Base-by-base conservation (phyloP, 345 rosid genomes). In the Tarenaya hassleriana region DNA sequence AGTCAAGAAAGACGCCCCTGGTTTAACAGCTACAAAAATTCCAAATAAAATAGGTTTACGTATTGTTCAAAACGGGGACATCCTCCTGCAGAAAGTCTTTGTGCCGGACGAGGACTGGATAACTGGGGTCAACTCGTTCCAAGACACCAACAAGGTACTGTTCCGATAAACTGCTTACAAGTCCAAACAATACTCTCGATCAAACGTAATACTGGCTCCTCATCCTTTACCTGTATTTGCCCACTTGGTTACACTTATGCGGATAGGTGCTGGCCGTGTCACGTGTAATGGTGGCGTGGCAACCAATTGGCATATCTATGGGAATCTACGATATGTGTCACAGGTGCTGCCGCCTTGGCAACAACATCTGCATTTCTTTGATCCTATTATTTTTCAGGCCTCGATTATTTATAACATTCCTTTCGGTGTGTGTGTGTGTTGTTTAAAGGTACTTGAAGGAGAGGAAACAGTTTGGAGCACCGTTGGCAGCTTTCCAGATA, bases 381-480 rank as follows among this genome's bases (percentile, higher is more conserved):
- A n/a, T n/a, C n/a, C n/a, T n/a, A n/a, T n/a, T n/a, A n/a, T 46
- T 32, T 14, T 37, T 27, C 45, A 34, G 47, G 64, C 16, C 34
- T 34, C 34, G 8, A 5, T 8, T 29, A 52, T 24, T 39, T 38
- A 10, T 0, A 18, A 37, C 11, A 20, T 17, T 16, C 40, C 16
- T 15, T 13, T 6, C 16, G 43, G 21, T 16, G 1, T 16, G 32
- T n/a, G 47, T 50, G 27, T 52, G 27, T 48, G 57, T 55, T 43
- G 64, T 69, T 38, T 33, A 6, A 58, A 91, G 96, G 77, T 92
- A 92, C 69, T 69, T 85, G 49, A 76, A 72, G 66, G 97, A 92
- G 82, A 81, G 98, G 68, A 83, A 81, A 70, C 98, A 88, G 75
- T 92, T 92, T 70, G 95, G 95, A 77, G 97, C 89, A 51, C 97